Conservation (phyloP, 1,284 basidiomycete species). For the Tilletia horrida region DNA sequence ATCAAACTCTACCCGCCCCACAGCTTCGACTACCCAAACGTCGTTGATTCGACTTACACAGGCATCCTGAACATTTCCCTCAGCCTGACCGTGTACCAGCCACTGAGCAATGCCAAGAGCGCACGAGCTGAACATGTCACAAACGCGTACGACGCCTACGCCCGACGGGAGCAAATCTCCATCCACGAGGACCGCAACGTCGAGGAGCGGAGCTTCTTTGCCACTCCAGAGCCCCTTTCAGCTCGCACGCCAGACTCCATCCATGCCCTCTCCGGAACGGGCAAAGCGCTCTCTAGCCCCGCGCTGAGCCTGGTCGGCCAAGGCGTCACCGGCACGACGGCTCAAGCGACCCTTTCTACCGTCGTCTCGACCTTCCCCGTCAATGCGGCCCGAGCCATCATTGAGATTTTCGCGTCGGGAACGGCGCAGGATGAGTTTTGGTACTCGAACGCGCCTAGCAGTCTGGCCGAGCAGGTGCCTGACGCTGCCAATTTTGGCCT, state of each 20-base stretch:
- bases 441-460: conserved; percentile 70
- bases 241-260: conserved; percentile 26
- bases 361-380: conserved; percentile 26
- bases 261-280: conserved; percentile 30
- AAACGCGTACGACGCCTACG: no score
- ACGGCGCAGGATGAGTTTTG: conserved; percentile 52
- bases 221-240: conserved; percentile 8
- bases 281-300: conserved; percentile 29
- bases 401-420: conserved; percentile 38
- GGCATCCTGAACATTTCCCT: conserved; percentile 30
- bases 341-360: background rate
- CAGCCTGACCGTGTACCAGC: conserved; percentile 19
- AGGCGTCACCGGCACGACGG: conserved; percentile 18
- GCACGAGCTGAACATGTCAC: background rate
- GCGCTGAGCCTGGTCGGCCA: conserved; percentile 24
- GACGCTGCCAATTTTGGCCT: conserved; percentile 60
- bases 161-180: background rate
- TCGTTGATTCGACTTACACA: conserved; percentile 39
- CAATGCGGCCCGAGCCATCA: conserved; percentile 31
- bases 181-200: background rate
- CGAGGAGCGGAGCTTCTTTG: background rate
- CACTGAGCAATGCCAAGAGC: background rate
- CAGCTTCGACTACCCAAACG: conserved; percentile 41
- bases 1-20: background rate
- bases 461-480: conserved; percentile 63